phyloP scores from a whole-genome alignment of 371 early-diverging fungal species.

The Mortierella sp. region DNA sequence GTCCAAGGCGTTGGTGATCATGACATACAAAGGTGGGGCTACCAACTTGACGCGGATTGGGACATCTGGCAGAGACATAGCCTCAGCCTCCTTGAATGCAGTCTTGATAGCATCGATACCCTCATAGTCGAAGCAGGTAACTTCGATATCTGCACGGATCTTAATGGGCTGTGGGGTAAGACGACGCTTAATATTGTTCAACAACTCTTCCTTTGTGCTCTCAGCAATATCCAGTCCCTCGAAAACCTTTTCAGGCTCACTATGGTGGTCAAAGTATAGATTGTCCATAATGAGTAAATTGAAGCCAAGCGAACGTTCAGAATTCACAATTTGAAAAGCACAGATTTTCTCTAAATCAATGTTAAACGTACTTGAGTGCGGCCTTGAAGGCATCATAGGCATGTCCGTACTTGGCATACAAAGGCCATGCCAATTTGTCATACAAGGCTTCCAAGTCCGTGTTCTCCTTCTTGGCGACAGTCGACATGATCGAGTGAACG shows the following conservation, averaged over 20 bases:
- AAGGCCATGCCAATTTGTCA: conserved; percentile 95
- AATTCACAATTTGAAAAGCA: conserved; percentile 74
- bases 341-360: neutral
- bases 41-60: conserved; percentile 84
- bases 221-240: conserved; percentile 80
- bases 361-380: conserved; percentile 82
- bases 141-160: conserved; percentile 98
- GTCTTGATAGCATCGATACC: conserved; percentile 98
- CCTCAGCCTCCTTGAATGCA: conserved; percentile 93
- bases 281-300: conserved; percentile 64
- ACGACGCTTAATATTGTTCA: conserved; percentile 88
- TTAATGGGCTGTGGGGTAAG: conserved; percentile 97
- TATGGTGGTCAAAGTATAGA: conserved; percentile 63
- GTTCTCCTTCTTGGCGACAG: conserved; percentile 93
- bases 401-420: conserved; percentile 98
- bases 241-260: conserved; percentile 91
- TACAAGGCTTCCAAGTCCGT: conserved; percentile 90
- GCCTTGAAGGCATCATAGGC: conserved; percentile 98
- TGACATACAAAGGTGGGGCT: conserved; percentile 97
- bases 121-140: conserved; percentile 96
- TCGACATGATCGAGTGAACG: conserved; percentile 88
- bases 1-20: conserved; percentile 91
- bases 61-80: conserved; percentile 82
- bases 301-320: conserved; percentile 96
- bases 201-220: conserved; percentile 80